Conservation (phyloP, 192 early-diverging fungal species). For the Pilaira anomala region DNA sequence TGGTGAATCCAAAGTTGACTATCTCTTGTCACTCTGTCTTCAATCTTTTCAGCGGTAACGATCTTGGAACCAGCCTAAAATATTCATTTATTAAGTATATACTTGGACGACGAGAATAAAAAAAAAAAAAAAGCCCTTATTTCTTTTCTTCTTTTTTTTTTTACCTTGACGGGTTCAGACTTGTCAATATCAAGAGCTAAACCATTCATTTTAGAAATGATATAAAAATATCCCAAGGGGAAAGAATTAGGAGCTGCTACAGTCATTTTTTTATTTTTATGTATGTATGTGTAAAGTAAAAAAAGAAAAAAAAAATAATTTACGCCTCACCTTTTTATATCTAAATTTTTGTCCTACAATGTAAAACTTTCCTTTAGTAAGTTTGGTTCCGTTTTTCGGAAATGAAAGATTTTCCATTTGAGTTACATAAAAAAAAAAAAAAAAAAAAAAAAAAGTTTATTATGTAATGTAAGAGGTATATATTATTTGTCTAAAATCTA, state of each 20-base stretch:
- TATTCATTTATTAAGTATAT: neutral
- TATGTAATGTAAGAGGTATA: no score
- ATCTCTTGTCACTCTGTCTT: constrained; percentile 7
- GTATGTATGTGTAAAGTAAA: no score
- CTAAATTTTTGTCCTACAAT: no score
- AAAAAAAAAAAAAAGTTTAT: no score
- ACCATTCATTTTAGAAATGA: constrained; percentile 19
- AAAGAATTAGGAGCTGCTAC: constrained; percentile 6
- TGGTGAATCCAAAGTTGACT: constrained; percentile 26
- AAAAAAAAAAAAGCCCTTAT: neutral
- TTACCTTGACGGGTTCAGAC: neutral
- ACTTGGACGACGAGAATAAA: neutral
- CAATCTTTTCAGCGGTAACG: neutral
- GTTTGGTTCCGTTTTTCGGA: no score
- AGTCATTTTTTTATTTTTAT: constrained; percentile 21
- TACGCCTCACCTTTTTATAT: no score
- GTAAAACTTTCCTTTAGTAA: no score
- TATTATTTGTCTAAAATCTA: no score
- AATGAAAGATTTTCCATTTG: no score
- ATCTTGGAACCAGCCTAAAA: constrained; percentile 3
- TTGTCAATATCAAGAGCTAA: constrained; percentile 23
- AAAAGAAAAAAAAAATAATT: no score
- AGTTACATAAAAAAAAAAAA: no score
- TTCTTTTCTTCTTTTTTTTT: neutral
- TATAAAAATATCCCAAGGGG: constrained; percentile 25